phyloP scores from a whole-genome alignment of 352 stramenopile genomes.

The Pythium dissotocum region DNA sequence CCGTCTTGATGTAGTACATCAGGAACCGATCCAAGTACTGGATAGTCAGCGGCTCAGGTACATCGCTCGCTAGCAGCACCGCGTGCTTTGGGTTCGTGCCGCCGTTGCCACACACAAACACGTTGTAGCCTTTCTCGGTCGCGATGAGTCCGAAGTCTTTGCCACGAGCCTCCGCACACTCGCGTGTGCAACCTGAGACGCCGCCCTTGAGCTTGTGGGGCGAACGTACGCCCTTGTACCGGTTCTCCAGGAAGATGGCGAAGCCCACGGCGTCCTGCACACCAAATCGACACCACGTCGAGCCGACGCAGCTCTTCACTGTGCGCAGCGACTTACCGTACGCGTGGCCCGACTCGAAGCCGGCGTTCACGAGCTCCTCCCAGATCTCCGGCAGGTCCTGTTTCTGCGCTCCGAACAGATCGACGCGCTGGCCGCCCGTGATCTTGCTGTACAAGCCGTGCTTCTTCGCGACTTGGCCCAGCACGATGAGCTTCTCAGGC shows the following conservation, averaged over 20 bases:
- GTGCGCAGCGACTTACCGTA: constrained; percentile 93
- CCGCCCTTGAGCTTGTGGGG: constrained; percentile 93
- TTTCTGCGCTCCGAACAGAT: constrained; percentile 92
- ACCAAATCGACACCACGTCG: constrained; percentile 91
- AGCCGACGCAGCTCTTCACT: constrained; percentile 93
- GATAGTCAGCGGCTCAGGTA: constrained; percentile 57
- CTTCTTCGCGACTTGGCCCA: constrained; percentile 88
- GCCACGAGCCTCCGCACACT: constrained; percentile 90
- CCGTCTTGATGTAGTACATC: constrained; percentile 93
- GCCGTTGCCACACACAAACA: constrained; percentile 90
- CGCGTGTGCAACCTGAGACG: constrained; percentile 89
- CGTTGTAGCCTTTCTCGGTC: constrained; percentile 91
- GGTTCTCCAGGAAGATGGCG: constrained; percentile 90
- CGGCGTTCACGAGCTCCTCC: constrained; percentile 87
- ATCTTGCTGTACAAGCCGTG: constrained; percentile 94
- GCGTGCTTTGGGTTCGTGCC: constrained; percentile 87
- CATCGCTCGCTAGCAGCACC: constrained; percentile 49
- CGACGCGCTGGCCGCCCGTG: constrained; percentile 92
- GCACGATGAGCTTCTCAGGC: constrained; percentile 88
- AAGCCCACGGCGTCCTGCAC: constrained; percentile 91
- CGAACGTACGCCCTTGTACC: constrained; percentile 91
- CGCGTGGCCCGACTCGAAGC: constrained; percentile 91
- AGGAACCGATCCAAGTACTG: constrained; percentile 90
- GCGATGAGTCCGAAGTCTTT: constrained; percentile 95
- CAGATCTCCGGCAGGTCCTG: constrained; percentile 91